Conservation (phyloP, 768 basidiomycete genomes). For the Cystofilobasidium ferigula region DNA sequence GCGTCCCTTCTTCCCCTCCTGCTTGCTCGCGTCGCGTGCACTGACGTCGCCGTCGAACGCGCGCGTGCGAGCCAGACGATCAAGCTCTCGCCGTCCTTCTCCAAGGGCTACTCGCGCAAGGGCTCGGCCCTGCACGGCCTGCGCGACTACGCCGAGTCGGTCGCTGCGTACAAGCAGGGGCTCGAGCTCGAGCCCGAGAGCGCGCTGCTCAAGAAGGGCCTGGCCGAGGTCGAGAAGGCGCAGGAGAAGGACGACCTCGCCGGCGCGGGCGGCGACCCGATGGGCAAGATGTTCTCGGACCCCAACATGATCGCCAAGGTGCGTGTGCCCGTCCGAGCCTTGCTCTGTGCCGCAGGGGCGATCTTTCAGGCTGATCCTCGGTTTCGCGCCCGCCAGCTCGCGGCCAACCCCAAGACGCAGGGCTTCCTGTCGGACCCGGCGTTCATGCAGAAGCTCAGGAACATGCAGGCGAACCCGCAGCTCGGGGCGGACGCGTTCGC, state of each 20-base stretch:
- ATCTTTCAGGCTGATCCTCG: not conserved
- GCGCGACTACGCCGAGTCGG: conserved; percentile 66
- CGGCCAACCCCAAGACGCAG: conserved; percentile 71
- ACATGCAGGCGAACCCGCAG: conserved; percentile 32
- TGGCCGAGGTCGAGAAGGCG: conserved; percentile 77
- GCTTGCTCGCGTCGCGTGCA: not conserved
- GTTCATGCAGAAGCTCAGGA: conserved; percentile 55
- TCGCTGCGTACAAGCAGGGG: conserved; percentile 54
- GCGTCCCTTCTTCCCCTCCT: conserved; percentile 28
- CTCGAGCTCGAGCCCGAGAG: conserved; percentile 65
- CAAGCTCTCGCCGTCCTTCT: conserved; percentile 65
- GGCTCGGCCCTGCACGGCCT: conserved; percentile 86
- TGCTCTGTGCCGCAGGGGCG: not conserved
- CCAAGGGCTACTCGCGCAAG: conserved; percentile 82
- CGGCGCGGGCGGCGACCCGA: conserved; percentile 47
- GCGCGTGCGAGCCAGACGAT: conserved; percentile 68
- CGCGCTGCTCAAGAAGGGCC: conserved; percentile 69
- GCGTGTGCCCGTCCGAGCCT: not conserved
- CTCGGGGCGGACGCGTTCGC: conserved; percentile 46
- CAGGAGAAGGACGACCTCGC: conserved; percentile 50
- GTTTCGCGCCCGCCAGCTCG: conserved; percentile 42
- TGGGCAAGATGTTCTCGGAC: conserved; percentile 70
- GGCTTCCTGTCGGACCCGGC: conserved; percentile 71
- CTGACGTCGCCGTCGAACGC: conserved; percentile 8
- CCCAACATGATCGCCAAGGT: conserved; percentile 65